Conservation (phyloP, 495 filamentous ascomycete genomes). For the Xylaria flabelliformis region DNA sequence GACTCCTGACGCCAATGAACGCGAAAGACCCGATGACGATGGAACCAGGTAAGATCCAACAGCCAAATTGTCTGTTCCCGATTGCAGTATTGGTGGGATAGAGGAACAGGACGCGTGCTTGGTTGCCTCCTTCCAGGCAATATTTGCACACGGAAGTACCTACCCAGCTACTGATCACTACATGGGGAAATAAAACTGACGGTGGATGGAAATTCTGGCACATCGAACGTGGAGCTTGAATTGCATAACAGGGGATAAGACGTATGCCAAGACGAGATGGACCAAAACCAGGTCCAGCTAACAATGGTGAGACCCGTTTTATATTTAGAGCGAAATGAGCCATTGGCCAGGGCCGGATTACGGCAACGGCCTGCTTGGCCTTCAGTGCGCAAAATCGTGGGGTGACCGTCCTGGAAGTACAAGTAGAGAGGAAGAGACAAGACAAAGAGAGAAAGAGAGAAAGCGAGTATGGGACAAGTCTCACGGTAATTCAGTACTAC, state of each 20-base stretch:
- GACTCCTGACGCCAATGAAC: constrained; percentile 2
- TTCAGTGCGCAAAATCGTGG: background rate
- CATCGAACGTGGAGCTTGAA: constrained; percentile 18
- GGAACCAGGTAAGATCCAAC: background rate
- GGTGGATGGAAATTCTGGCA: background rate
- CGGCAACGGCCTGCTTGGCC: constrained; percentile 11
- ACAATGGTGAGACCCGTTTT: constrained; percentile 15
- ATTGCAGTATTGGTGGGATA: background rate
- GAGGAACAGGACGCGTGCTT: constrained; percentile 4
- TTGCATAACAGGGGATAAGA: constrained; percentile 26
- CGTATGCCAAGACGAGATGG: constrained; percentile 23
- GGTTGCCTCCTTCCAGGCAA: constrained; percentile 17
- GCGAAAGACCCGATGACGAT: background rate
- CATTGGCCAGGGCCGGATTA: constrained; percentile 8
- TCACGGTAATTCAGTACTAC: background rate
- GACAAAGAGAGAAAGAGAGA: background rate
- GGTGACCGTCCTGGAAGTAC: background rate
- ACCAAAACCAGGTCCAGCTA: background rate
- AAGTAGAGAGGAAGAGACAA: background rate
- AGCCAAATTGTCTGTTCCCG: background rate
- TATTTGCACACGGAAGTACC: background rate
- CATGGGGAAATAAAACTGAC: background rate
- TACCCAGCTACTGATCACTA: constrained; percentile 6
- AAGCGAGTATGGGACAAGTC: background rate
- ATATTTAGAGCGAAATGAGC: constrained; percentile 20